Evolutionary conservation across 306 rosid genomes (phyloP), one percentile per base, ranked within the genome.

Genomic region (Rubus parviflorus): DNA sequence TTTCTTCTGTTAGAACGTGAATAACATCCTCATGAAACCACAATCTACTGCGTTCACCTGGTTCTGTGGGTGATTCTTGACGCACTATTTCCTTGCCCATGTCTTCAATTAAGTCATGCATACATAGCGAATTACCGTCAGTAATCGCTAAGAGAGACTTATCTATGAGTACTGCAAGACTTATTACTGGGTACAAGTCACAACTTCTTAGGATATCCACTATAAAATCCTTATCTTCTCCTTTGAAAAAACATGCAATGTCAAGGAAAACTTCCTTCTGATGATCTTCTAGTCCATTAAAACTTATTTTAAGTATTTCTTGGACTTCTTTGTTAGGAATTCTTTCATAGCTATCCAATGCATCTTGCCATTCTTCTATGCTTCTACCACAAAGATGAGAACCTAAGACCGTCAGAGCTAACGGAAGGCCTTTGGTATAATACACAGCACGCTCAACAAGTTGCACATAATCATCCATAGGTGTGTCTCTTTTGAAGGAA

Each of bases 1-100:
- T 70, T 51, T 70, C 8, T 49, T 70, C 23, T n/a, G 58, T 48
- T 25, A 70, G 74, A 48, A 70, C 77, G 14, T 22, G 63, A 16
- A 22, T 2, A 73, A 83, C 86, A 70, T 85, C 83, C 61, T 87
- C 62, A 35, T 75, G 49, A 79, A 72, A 80, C 83, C 80, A 87
- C n/a, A 87, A 5, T 43, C 81, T 85, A 43, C 76, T 73, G 0
- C 80, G 79, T 65, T 76, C 80, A 2, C 86, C 68, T 0, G 81
- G 80, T 6, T 83, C 79, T 15, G 35, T 38, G 9, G 84, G 74
- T 0, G 46, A 64, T 38, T 61, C 67, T 35, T 61, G 67, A 61
- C 43, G 67, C 67, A 61, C 67, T 61, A 61, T 61, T 14, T 61
- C 67, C 42, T 61, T 61, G 42, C 67, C 67, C 67, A 61, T 61